A percentile compares a stretch with the other conserved stretches of the same genome.
These are phyloP conservation scores for Jatropha podagrica DNA, from an alignment of 441 rosid species.

Conservation along the genomic window DNA sequence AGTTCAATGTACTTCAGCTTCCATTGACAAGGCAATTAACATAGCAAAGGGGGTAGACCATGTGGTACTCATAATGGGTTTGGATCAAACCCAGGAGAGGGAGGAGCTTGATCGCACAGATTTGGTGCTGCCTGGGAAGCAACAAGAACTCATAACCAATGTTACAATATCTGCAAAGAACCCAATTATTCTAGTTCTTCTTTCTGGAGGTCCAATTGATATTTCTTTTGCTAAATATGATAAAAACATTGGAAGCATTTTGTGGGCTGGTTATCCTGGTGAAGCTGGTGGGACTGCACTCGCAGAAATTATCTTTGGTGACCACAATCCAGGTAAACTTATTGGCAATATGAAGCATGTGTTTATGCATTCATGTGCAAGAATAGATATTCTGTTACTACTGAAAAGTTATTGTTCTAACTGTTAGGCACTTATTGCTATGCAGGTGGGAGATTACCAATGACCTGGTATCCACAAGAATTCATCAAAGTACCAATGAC, in stretches of 20 bases:
- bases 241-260: slow-evolving; percentile 47
- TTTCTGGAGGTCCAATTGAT: slow-evolving; percentile 90
- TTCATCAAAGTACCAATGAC: slow-evolving; percentile 78
- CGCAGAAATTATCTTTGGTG: slow-evolving; percentile 76
- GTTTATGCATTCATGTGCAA: neutral
- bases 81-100: slow-evolving; percentile 82
- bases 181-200: slow-evolving; percentile 55
- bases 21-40: slow-evolving; percentile 48
- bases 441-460: slow-evolving; percentile 76
- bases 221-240: slow-evolving; percentile 62
- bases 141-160: slow-evolving; percentile 58
- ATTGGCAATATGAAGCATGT: neutral
- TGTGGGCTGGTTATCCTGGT: slow-evolving; percentile 98
- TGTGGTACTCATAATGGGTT: slow-evolving; percentile 77
- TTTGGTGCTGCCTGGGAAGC: slow-evolving; percentile 77
- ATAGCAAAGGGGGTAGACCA: slow-evolving; percentile 61
- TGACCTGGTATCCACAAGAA: slow-evolving; percentile 93
- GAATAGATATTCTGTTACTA: neutral
- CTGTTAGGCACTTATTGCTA: slow-evolving; percentile 1
- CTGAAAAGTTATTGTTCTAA: neutral
- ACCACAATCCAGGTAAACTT: slow-evolving; percentile 64
- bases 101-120: slow-evolving; percentile 66
- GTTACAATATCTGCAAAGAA: slow-evolving; percentile 65
- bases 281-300: slow-evolving; percentile 87
- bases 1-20: slow-evolving; percentile 58